Evolutionary conservation across 1,284 basidiomycete species (phyloP), one percentile per base, ranked within the genome.

Genomic region (Phellopilus nigrolimitatus): DNA sequence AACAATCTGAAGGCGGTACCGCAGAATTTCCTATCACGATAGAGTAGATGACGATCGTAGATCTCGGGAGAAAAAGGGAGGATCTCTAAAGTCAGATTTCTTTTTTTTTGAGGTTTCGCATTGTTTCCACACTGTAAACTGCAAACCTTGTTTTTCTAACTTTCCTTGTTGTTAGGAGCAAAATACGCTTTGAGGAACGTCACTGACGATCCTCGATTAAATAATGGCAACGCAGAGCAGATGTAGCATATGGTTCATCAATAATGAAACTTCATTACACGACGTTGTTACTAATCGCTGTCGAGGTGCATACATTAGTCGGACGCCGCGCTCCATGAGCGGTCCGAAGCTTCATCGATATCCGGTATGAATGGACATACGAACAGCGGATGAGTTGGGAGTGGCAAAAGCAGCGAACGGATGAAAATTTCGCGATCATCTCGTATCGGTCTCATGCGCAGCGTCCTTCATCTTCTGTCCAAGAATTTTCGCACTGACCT

Each of bases 401-500:
- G 27, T 5, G 13, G 28, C 10, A 30, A 45, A 24, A 27, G 25
- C 27, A 22, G 25, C 28, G 19, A 22, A 36, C 17, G 9, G 27
- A 37, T 17, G n/a, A n/a, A 13, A n/a, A 8, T 17, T 22, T 27
- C 22, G 13, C 28, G 21, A 21, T 48, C 55, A 60, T 67, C 60
- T 68, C 57, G 70, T 64, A 55, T 69, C 68, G 54, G 70, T 69
- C 42, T 68, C 59, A 46, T 69, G 67, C 60, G 76, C 70, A 51
- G 68, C 70, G 46, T 70, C 74, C 61, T 79, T 73, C 66, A 86
- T 65, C 59, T 73, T 75, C 64, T 81, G 74, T n/a, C 83, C 84
- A 38, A 89, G 66, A 55, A 91, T 86, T 68, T 89, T 91, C 56
- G 87, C 88, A 64, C 86, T 79, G 58, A 90, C 82, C 87, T 87